These are phyloP conservation scores for Plasmodium inui DNA, from an alignment of 169 alveolate species.

Conservation along the genomic window DNA sequence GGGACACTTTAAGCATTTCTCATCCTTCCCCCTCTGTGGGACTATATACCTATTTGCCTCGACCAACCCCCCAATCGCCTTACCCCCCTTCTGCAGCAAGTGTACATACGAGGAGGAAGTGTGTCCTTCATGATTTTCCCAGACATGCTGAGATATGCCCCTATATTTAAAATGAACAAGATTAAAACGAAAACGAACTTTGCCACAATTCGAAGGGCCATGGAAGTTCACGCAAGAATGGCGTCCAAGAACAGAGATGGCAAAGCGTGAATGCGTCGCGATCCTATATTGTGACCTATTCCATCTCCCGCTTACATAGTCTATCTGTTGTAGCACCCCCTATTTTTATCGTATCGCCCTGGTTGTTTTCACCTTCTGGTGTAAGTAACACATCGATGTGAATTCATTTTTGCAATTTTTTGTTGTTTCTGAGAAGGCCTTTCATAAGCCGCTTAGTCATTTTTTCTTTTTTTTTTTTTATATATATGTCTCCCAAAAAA, in stretches of 20 bases:
- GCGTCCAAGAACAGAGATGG: constrained; percentile 77
- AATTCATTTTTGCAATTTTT: neutral
- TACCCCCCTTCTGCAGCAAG: constrained; percentile 82
- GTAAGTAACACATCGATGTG: constrained; percentile 56
- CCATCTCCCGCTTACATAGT: neutral
- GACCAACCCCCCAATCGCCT: neutral
- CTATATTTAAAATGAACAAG: constrained; percentile 95
- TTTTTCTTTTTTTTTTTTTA: neutral
- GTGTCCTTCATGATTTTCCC: constrained; percentile 97
- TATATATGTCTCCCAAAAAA: neutral
- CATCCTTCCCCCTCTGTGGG: neutral
- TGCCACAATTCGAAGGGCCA: constrained; percentile 85
- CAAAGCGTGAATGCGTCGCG: constrained; percentile 20
- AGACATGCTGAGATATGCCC: constrained; percentile 99
- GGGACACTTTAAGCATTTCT: neutral
- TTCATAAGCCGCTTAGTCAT: neutral
- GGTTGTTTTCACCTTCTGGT: neutral
- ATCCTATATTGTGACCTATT: neutral
- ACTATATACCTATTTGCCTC: neutral
- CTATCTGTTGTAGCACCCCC: neutral
- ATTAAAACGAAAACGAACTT: constrained; percentile 82
- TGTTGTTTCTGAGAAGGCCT: neutral
- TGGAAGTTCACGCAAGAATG: constrained; percentile 83
- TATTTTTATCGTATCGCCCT: neutral
- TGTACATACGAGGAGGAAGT: constrained; percentile 94